These are phyloP conservation scores for Salix dunnii DNA, from an alignment of 345 rosid genomes.

Conservation along the genomic window DNA sequence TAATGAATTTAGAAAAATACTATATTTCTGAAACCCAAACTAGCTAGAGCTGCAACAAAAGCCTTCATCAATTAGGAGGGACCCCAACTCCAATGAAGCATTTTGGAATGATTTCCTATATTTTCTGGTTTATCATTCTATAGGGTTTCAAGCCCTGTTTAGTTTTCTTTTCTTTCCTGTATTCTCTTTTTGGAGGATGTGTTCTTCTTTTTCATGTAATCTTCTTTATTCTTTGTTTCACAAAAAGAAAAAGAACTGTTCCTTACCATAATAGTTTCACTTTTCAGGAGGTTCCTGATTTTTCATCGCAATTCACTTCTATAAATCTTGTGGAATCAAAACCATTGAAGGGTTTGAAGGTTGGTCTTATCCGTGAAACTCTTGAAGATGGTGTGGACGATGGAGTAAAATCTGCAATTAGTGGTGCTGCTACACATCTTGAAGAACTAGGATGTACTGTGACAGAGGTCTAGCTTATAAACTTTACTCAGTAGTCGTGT, in stretches of 20 bases:
- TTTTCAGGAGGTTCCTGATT: constrained; percentile 73
- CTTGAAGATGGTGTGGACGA: constrained; percentile 68
- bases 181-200: neutral
- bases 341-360: constrained; percentile 70
- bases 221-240: neutral
- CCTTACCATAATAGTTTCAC: no score
- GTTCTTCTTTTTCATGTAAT: neutral
- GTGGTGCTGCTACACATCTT: constrained; percentile 70
- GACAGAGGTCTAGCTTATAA: constrained; percentile 42
- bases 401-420: constrained; percentile 65
- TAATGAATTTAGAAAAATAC: no score
- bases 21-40: no score
- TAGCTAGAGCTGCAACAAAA: no score
- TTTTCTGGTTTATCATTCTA: no score
- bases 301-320: constrained; percentile 47
- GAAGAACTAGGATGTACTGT: constrained; percentile 76
- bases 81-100: neutral
- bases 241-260: no score
- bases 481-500: constrained; percentile 18
- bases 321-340: constrained; percentile 44
- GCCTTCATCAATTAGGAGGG: no score
- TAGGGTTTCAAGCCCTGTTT: neutral
- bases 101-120: neutral
- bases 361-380: constrained; percentile 85
- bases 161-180: neutral